Base-by-base conservation (phyloP, 75 land plant species). In the Sequoia sempervirens region DNA sequence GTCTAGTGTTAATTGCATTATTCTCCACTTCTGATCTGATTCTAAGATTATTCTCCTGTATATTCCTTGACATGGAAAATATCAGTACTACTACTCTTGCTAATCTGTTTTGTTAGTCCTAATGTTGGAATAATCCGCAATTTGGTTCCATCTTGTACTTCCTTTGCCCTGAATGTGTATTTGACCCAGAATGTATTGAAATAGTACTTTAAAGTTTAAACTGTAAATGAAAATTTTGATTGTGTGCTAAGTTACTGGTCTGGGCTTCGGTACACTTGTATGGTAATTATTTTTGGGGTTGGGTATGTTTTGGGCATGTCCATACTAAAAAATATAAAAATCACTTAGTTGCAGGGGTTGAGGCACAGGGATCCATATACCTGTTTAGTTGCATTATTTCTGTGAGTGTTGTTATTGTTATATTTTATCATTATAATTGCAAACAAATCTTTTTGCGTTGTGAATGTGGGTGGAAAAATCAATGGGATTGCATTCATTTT, bases 1-100 rank as follows among this genome's bases (percentile, higher is more conserved):
- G 88, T 87, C 41, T 47, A 23, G 37, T 23, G 40, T 36, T 74
- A 32, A 26, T 30, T 86, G 61, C 20, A 38, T 41, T 58, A 13
- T 56, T 37, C 23, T 72, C 80, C 13, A 50, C 15, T 40, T 46
- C 56, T 28, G 37, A 41, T 83, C 18, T 9, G 17, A 74, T 47
- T 40, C 5, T 40, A 30, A n/a, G 30, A 83, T 38, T n/a, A 53
- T 37, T 12, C 54, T 38, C 28, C 7, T 40, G 34, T 15, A 58
- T 9, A n/a, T 61, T 45, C 46, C 30, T 61, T 23, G 66, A 70
- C 73, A 70, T 70, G 73, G 73, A 9, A 32, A 70, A 70, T 13
- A 70, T 70, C 73, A 70, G 73, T 70, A 70, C 32, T 11, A 28
- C 30, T 78, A 43, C n/a, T 28, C 28, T 78, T 41, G 50, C 50